phyloP scores from a whole-genome alignment of 164 flowering plant genomes.

The Euptelea pleiosperma region DNA sequence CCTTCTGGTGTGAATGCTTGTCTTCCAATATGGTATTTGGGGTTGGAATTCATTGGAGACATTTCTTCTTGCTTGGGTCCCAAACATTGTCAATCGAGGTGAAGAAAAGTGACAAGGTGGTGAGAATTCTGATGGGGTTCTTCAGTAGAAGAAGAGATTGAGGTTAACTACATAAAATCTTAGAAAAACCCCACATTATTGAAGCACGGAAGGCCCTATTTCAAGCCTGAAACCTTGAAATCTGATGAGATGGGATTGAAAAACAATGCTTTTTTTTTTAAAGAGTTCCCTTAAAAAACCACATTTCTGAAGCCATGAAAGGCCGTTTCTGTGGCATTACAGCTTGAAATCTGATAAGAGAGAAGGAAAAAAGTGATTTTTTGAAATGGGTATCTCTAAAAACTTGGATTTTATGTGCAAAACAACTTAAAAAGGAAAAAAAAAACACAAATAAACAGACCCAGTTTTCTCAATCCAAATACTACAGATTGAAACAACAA shows the following conservation, averaged over 20 bases:
- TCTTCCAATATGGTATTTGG: conserved; percentile 51
- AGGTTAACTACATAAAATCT: conserved; percentile 6
- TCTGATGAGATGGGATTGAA: neutral
- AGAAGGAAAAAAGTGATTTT: neutral
- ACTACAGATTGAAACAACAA: too few species aligned
- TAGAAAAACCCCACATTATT: conserved; percentile 17
- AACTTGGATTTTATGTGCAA: too few species aligned
- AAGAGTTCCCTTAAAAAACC: too few species aligned
- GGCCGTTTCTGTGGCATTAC: neutral
- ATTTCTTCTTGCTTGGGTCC: conserved; percentile 47
- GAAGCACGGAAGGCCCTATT: conserved; percentile 25
- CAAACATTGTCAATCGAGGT: conserved; percentile 41
- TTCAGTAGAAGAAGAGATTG: neutral
- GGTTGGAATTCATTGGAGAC: conserved; percentile 54
- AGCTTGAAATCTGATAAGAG: neutral
- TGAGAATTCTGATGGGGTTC: neutral
- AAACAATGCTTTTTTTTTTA: too few species aligned
- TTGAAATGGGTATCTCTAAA: neutral
- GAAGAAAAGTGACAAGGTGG: conserved; percentile 8
- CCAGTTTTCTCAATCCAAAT: too few species aligned
- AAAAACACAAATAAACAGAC: too few species aligned
- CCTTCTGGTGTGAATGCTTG: conserved; percentile 67
- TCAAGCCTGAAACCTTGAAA: conserved; percentile 7
- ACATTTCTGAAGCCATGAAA: conserved; percentile 9
- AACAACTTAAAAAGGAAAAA: too few species aligned